These are phyloP conservation scores for Chalciporus chontae DNA, from an alignment of 768 basidiomycete genomes.

Conservation along the genomic window DNA sequence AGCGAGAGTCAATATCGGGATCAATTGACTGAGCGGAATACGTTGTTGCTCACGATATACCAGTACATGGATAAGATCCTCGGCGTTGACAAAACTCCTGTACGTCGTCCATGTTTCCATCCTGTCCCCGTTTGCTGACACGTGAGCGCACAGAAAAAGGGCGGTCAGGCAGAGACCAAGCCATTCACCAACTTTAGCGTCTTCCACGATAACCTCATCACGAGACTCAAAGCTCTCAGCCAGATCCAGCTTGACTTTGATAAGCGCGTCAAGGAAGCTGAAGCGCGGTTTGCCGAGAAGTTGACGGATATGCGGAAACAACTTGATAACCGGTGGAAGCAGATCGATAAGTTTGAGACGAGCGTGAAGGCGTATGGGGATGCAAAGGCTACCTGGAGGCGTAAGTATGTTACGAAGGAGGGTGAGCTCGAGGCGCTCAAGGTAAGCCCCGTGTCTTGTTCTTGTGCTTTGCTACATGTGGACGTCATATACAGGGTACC, in stretches of 20 bases:
- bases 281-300: conserved; percentile 68
- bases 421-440: conserved; percentile 88
- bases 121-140: not conserved
- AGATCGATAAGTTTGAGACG: conserved; percentile 89
- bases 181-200: conserved; percentile 91
- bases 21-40: conserved; percentile 91
- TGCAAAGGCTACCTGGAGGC: conserved; percentile 78
- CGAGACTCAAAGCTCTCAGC: conserved; percentile 77
- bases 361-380: conserved; percentile 81
- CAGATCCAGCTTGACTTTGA: conserved; percentile 88
- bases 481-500: conserved; percentile 45
- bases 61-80: conserved; percentile 95
- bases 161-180: conserved; percentile 76
- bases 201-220: conserved; percentile 93
- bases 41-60: conserved; percentile 85
- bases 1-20: conserved; percentile 84
- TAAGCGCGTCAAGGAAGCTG: conserved; percentile 75
- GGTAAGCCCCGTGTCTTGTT: conserved; percentile 38
- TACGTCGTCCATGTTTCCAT: conserved; percentile 36
- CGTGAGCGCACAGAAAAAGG: conserved; percentile 54
- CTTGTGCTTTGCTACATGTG: not conserved
- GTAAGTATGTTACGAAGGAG: conserved; percentile 76
- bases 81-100: conserved; percentile 82
- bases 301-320: conserved; percentile 79
- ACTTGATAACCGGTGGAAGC: conserved; percentile 83